Conservation (phyloP, 2,329 filamentous ascomycete species). For the Nigrograna mackinnonii region DNA sequence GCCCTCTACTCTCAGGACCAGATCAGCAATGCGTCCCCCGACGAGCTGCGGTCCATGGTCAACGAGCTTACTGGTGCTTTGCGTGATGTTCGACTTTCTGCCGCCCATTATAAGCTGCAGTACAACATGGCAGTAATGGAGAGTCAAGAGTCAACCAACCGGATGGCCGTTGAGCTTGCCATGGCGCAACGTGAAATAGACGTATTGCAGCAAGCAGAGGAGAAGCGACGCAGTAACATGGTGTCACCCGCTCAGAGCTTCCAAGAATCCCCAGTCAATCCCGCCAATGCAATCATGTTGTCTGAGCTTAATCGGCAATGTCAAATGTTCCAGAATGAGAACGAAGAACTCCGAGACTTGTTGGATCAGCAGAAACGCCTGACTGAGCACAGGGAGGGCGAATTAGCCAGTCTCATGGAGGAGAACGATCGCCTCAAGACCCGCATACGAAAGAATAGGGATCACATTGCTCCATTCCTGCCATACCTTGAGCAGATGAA, state of each 20-base stretch:
- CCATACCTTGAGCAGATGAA: constrained; percentile 35
- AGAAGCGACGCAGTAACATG: constrained; percentile 63
- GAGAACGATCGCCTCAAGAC: constrained; percentile 78
- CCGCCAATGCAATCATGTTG: constrained; percentile 60
- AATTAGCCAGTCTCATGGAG: constrained; percentile 70
- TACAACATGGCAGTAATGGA: constrained; percentile 83
- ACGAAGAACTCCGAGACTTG: constrained; percentile 64
- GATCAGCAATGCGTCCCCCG: constrained; percentile 54
- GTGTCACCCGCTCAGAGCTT: constrained; percentile 57
- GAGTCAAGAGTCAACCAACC: constrained; percentile 80
- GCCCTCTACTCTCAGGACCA: constrained; percentile 54
- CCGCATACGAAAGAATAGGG: constrained; percentile 85
- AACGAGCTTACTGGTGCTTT: constrained; percentile 56
- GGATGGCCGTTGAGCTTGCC: constrained; percentile 87
- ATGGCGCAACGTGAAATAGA: constrained; percentile 90
- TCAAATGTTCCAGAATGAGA: constrained; percentile 69
- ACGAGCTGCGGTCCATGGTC: constrained; percentile 59
- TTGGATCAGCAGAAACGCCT: constrained; percentile 76
- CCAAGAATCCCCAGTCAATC: constrained; percentile 51
- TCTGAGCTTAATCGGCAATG: constrained; percentile 56
- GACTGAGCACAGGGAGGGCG: constrained; percentile 77
- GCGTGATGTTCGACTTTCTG: constrained; percentile 77
- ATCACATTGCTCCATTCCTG: constrained; percentile 70
- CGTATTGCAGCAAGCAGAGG: constrained; percentile 75
- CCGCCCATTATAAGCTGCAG: constrained; percentile 88